These are phyloP conservation scores for Lablab purpureus DNA, from an alignment of 306 rosid genomes.

Conservation along the genomic window DNA sequence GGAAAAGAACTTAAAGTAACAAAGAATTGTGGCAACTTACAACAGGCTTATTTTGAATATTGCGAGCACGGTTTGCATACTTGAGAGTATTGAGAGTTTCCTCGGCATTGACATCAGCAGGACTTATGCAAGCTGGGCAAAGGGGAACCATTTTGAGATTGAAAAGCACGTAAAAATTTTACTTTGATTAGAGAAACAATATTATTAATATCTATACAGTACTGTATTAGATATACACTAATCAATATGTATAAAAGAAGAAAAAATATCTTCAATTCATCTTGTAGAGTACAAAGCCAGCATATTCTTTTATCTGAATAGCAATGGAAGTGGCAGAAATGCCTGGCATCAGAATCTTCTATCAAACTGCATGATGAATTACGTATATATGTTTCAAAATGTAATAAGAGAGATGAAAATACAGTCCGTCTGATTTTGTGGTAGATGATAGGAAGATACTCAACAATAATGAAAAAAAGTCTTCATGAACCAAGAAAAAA, in stretches of 20 bases:
- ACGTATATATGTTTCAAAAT: background rate
- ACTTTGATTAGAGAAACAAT: conserved; percentile 30
- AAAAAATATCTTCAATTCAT: conserved; percentile 5
- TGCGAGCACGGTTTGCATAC: conserved; percentile 93
- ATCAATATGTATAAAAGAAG: conserved; percentile 20
- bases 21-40: conserved; percentile 59
- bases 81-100: conserved; percentile 87
- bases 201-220: conserved; percentile 22
- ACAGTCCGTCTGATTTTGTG: conserved; percentile 28
- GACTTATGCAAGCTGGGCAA: conserved; percentile 82
- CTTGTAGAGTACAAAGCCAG: conserved; percentile 17
- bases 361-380: conserved; percentile 33
- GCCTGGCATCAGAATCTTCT: conserved; percentile 26
- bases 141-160: conserved; percentile 42
- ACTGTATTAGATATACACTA: conserved; percentile 7
- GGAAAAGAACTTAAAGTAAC: conserved; percentile 29
- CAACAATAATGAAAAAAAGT: conserved; percentile 26
- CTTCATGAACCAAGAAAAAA: conserved; percentile 25
- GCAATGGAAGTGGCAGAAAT: conserved; percentile 30
- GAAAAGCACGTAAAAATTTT: conserved; percentile 40
- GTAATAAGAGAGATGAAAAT: conserved; percentile 11
- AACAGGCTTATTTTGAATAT: conserved; percentile 87
- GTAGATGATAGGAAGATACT: conserved; percentile 34
- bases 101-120: conserved; percentile 85
- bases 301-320: conserved; percentile 24